phyloP scores from a whole-genome alignment of 2,329 filamentous ascomycete species.

The Aspergillus sergii region DNA sequence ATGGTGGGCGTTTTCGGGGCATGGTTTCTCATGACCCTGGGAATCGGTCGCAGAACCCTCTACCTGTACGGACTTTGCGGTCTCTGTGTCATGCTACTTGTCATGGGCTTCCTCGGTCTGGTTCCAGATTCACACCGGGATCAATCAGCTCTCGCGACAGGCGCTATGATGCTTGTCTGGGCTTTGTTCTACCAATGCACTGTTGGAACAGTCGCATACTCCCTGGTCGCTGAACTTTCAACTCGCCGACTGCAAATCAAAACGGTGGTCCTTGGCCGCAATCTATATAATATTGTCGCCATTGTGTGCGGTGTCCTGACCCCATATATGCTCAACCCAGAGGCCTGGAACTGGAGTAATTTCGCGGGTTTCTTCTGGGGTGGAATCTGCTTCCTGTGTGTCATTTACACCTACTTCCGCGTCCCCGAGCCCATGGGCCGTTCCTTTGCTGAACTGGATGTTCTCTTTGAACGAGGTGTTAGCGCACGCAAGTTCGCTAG shows the following conservation, averaged over 20 bases:
- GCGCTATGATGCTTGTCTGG: constrained; percentile 83
- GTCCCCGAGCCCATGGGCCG: constrained; percentile 78
- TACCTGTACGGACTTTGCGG: constrained; percentile 76
- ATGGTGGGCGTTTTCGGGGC: constrained; percentile 80
- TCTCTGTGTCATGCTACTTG: constrained; percentile 74
- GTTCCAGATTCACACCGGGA: constrained; percentile 63
- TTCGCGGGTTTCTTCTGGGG: constrained; percentile 88
- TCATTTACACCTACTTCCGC: constrained; percentile 79
- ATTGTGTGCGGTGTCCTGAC: constrained; percentile 82
- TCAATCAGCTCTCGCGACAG: constrained; percentile 72
- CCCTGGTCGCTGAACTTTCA: constrained; percentile 81
- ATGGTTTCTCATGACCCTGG: constrained; percentile 76
- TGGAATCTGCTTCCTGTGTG: constrained; percentile 76
- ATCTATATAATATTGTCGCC: constrained; percentile 77
- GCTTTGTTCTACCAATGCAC: constrained; percentile 82
- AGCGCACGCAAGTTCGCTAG: constrained; percentile 71
- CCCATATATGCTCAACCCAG: constrained; percentile 90
- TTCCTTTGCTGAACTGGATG: constrained; percentile 82
- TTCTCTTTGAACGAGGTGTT: constrained; percentile 76
- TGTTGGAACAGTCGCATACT: constrained; percentile 88
- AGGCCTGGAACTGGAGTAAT: constrained; percentile 85
- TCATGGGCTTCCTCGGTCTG: constrained; percentile 82
- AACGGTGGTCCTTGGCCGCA: constrained; percentile 83
- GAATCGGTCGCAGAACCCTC: constrained; percentile 73
- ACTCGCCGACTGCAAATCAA: constrained; percentile 85